A percentile compares a stretch with the other conserved stretches of the same genome.
Conservation (phyloP, 352 stramenopile species). For the Globisporangium apiculatum region DNA sequence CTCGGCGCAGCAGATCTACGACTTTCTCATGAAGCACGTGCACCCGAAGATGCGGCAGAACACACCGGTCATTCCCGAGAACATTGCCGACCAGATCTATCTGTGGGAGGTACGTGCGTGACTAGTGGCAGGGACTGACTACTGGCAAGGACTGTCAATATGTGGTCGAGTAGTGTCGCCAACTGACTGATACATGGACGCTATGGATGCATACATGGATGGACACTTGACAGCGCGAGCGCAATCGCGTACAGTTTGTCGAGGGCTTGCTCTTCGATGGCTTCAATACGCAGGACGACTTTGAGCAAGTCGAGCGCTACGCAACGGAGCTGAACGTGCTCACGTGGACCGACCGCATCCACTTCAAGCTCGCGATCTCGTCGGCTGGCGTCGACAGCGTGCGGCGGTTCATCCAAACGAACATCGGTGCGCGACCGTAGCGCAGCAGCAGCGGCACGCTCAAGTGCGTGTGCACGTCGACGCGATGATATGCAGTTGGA, state of each 20-base stretch:
- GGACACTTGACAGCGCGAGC: slow-evolving; percentile 37
- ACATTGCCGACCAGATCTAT: slow-evolving; percentile 89
- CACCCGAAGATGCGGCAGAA: slow-evolving; percentile 79
- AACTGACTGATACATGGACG: background rate
- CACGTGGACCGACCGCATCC: slow-evolving; percentile 75
- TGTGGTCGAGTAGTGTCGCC: no score
- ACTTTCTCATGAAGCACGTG: slow-evolving; percentile 88
- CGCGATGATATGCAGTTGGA: no score
- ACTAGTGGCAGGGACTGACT: no score
- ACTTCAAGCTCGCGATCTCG: slow-evolving; percentile 72
- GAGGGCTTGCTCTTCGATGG: slow-evolving; percentile 83
- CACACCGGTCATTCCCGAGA: slow-evolving; percentile 75
- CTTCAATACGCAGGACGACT: slow-evolving; percentile 81
- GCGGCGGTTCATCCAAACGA: slow-evolving; percentile 64
- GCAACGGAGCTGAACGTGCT: slow-evolving; percentile 64
- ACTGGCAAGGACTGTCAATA: no score
- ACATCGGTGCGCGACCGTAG: slow-evolving; percentile 15
- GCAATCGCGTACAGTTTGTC: slow-evolving; percentile 82
- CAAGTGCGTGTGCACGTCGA: no score
- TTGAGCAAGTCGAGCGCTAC: slow-evolving; percentile 68
- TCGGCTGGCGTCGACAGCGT: slow-evolving; percentile 56
- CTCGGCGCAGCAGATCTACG: slow-evolving; percentile 88
- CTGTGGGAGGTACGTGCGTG: slow-evolving; percentile 68
- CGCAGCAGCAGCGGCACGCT: no score
- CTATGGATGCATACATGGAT: background rate